A percentile compares a stretch with the other conserved stretches of the same genome.
Evolutionary conservation across 345 rosid species (phyloP).

Genomic region (Nephelium lappaceum): DNA sequence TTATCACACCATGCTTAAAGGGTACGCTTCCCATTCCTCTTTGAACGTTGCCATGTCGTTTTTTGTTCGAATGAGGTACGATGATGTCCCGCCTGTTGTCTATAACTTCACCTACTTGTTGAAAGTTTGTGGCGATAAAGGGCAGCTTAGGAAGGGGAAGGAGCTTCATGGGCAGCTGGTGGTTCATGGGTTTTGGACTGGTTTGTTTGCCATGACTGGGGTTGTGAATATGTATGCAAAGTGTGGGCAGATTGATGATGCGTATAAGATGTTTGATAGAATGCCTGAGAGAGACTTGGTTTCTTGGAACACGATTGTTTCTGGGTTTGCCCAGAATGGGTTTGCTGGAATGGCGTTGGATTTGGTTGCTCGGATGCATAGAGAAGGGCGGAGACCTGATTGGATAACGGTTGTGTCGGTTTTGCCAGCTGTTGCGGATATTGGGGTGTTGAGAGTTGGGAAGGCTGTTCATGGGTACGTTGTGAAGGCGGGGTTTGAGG

Average conservation of each 20-base stretch:
- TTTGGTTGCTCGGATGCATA: constrained; percentile 60
- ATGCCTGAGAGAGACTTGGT: constrained; percentile 84
- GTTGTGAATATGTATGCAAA: constrained; percentile 70
- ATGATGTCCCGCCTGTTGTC: constrained; percentile 58
- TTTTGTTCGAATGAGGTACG: constrained; percentile 63
- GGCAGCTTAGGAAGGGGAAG: constrained; percentile 55
- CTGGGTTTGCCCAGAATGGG: constrained; percentile 80
- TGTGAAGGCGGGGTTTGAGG: constrained; percentile 57
- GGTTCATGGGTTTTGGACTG: constrained; percentile 57
- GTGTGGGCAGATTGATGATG: constrained; percentile 60
- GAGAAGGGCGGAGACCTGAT: constrained; percentile 64
- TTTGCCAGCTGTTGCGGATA: constrained; percentile 66
- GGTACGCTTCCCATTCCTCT: constrained; percentile 56
- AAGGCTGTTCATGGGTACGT: constrained; percentile 70
- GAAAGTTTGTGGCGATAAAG: constrained; percentile 66
- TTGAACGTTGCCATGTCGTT: constrained; percentile 51
- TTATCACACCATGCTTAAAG: constrained; percentile 85
- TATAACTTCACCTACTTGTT: constrained; percentile 75
- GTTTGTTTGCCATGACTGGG: constrained; percentile 74
- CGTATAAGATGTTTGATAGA: constrained; percentile 80
- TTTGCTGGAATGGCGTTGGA: constrained; percentile 56
- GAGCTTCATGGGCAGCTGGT: constrained; percentile 77
- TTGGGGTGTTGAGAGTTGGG: constrained; percentile 54
- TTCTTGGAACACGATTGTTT: constrained; percentile 80
- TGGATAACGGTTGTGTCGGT: constrained; percentile 68